Evolutionary conservation across 1,139 yeast species (phyloP).

Genomic region (Saccharomyces hybrid): DNA sequence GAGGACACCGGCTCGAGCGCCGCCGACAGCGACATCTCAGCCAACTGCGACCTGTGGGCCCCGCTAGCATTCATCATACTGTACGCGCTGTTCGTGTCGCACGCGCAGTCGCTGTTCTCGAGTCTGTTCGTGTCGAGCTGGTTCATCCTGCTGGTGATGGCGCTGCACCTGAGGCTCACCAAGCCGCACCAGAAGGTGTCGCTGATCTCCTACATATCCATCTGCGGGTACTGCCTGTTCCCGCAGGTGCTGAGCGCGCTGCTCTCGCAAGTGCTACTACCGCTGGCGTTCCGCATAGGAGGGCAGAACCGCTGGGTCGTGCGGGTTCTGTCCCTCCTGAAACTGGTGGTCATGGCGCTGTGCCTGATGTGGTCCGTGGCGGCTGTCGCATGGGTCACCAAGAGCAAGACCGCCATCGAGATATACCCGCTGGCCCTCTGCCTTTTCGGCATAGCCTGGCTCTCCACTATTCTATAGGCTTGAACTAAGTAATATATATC

Average conservation of each 20-base stretch:
- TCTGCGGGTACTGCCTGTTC: constrained; percentile 29
- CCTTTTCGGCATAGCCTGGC: constrained; percentile 26
- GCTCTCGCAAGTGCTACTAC: constrained; percentile 21
- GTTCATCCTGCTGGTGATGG: constrained; percentile 25
- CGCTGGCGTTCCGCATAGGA: constrained; percentile 16
- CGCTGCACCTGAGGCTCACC: constrained; percentile 24
- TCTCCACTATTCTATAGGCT: constrained; percentile 15
- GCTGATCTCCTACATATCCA: constrained; percentile 25
- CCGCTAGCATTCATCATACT: constrained; percentile 27
- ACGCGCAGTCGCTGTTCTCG: constrained; percentile 26
- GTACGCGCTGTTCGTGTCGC: constrained; percentile 27
- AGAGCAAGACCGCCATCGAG: constrained; percentile 20
- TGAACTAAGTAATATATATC: neutral
- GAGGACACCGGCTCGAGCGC: constrained; percentile 4
- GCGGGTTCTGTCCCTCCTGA: constrained; percentile 15
- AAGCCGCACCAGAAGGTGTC: constrained; percentile 24
- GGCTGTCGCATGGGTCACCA: constrained; percentile 24
- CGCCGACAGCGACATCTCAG: constrained; percentile 11
- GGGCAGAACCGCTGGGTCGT: constrained; percentile 14
- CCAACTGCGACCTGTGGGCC: constrained; percentile 30
- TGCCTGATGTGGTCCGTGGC: constrained; percentile 25
- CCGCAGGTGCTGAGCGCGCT: constrained; percentile 28
- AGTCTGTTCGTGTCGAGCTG: constrained; percentile 28
- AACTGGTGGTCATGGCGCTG: constrained; percentile 15
- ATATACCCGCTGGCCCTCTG: constrained; percentile 26